Evolutionary conservation across 2,329 filamentous ascomycete species (phyloP), one percentile per base, ranked within the genome.

Genomic region (Trichophyton verrucosum): DNA sequence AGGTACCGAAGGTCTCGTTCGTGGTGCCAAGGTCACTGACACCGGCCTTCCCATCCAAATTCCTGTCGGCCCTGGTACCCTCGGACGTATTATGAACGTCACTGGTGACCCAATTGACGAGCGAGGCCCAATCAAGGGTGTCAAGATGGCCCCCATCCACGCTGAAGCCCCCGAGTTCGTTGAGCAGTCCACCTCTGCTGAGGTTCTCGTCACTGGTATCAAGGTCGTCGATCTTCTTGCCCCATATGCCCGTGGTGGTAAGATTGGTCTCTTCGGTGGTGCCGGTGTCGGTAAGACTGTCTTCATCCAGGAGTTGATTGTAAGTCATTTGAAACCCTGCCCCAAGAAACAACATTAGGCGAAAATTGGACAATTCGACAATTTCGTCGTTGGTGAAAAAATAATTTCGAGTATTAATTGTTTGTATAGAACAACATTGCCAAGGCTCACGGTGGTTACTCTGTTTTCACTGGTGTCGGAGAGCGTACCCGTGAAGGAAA

Each of bases 401-500:
- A 24, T 20, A 9, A 9, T 59, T 59, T 55, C 65, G 53, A 30
- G 27, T 15, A 44, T 62, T 62, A 63, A 68, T 62, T 3, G 9
- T 13, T 15, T n/a, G 11, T 44, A 2, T 68, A 86, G 84, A 99
- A 99, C 91, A 99, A 99, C 88, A 97, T 99, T 76, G 94, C 94
- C 81, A 97, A 97, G 86, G 94, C 94, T 72, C 94, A 99, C 84
- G 94, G 94, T 95, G 94, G 94, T 95, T 99, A 95, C 89, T 99
- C 94, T 70, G 94, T 99, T 77, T 99, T 99, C 88, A 96, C 91
- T 76, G 94, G 94, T 92, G 94, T 99, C 81, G 94, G 94, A 78
- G 94, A 99, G 88, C 92, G 94, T 84, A 99, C 94, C 77, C 94
- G 94, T 90, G 94, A 99, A 87, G 94, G 94, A 86, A 99, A 99